Evolutionary conservation across 768 basidiomycete species (phyloP).

Genomic region (Trametes cubensis): DNA sequence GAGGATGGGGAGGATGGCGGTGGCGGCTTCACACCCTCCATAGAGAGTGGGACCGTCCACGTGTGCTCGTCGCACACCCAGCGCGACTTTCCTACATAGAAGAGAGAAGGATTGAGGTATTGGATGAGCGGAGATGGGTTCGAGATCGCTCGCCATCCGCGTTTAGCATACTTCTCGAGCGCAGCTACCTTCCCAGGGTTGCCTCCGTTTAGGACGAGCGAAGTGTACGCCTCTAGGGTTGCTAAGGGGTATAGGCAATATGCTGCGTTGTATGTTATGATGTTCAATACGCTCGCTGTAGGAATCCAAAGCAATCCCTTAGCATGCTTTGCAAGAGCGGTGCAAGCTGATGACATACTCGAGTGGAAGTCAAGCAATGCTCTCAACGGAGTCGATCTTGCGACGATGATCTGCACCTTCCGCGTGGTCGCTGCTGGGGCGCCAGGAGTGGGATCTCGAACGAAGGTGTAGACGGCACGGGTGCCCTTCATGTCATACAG

Average conservation of each 20-base stretch:
- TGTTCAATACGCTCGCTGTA: constrained; percentile 47
- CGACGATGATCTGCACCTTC: constrained; percentile 47
- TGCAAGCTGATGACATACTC: constrained; percentile 36
- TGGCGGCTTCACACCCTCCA: too few relatives aligned
- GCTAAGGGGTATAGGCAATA: constrained; percentile 46
- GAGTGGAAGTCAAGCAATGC: constrained; percentile 51
- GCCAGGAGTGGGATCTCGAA: constrained; percentile 17
- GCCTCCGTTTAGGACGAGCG: constrained; percentile 34
- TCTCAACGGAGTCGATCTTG: constrained; percentile 37
- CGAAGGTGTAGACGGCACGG: constrained; percentile 39
- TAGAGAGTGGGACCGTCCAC: too few relatives aligned
- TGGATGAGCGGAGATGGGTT: too few relatives aligned
- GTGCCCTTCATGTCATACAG: constrained; percentile 34
- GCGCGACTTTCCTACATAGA: too few relatives aligned
- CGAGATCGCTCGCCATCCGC: too few relatives aligned
- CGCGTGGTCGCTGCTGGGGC: background rate
- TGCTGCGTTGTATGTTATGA: constrained; percentile 44
- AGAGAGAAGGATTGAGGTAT: too few relatives aligned
- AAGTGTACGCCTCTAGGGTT: constrained; percentile 40
- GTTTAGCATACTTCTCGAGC: background rate
- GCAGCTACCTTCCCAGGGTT: constrained; percentile 2
- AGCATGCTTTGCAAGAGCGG: background rate
- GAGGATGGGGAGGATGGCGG: too few relatives aligned
- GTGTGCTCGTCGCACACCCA: too few relatives aligned
- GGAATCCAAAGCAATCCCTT: background rate